A percentile compares a stretch with the other conserved stretches of the same genome.
Conservation (phyloP, 1,284 basidiomycete genomes). For the Leccinum pachyderme region DNA sequence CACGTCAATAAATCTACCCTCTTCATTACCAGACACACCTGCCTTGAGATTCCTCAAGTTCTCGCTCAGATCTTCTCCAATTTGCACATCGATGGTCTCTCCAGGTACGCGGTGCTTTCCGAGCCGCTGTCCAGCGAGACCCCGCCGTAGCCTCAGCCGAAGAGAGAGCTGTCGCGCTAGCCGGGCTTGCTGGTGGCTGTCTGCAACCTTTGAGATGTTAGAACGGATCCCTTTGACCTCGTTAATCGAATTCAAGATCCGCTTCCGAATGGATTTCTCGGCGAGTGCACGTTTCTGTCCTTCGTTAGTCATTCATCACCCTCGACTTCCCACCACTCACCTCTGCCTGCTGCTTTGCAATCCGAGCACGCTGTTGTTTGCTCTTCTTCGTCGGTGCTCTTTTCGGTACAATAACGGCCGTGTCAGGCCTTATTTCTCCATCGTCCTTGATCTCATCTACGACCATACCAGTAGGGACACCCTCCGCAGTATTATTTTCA, state of each 20-base stretch:
- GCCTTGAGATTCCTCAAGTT: slow-evolving; percentile 81
- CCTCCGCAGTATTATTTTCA: slow-evolving; percentile 23
- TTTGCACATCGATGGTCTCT: slow-evolving; percentile 77
- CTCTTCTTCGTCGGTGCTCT: slow-evolving; percentile 68
- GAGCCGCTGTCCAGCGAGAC: slow-evolving; percentile 66
- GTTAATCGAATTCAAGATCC: slow-evolving; percentile 55
- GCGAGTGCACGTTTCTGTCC: slow-evolving; percentile 64
- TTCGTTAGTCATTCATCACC: background rate
- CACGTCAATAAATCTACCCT: background rate
- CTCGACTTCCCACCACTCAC: slow-evolving; percentile 36
- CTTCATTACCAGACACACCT: slow-evolving; percentile 33
- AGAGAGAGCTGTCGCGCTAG: slow-evolving; percentile 40
- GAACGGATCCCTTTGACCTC: slow-evolving; percentile 53
- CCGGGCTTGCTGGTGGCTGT: slow-evolving; percentile 44
- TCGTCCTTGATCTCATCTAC: slow-evolving; percentile 48
- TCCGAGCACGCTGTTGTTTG: slow-evolving; percentile 66
- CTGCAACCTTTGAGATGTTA: slow-evolving; percentile 39
- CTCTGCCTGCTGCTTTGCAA: slow-evolving; percentile 57
- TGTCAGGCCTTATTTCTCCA: slow-evolving; percentile 33
- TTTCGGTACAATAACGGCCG: slow-evolving; percentile 37
- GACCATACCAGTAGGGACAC: slow-evolving; percentile 55
- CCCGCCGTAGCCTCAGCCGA: slow-evolving; percentile 37
- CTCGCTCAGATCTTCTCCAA: slow-evolving; percentile 90
- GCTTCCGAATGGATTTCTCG: slow-evolving; percentile 56
- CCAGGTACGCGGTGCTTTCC: slow-evolving; percentile 78